Base-by-base conservation (phyloP, 2,329 filamentous ascomycete species). In the Coniochaeta ligniaria region DNA sequence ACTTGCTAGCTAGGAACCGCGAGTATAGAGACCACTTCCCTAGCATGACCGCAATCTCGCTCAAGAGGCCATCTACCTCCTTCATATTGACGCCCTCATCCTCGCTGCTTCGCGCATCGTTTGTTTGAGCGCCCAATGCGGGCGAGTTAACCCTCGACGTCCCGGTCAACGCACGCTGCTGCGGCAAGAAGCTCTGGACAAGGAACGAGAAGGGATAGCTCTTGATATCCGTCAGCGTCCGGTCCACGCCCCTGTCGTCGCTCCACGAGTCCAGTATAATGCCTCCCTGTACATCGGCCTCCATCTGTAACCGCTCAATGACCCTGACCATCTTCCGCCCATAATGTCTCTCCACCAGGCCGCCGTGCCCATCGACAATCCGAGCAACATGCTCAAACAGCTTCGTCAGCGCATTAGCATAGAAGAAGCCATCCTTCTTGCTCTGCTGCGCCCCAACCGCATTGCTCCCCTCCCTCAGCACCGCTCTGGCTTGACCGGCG, bases 151-250 rank as follows among this genome's bases (percentile, higher is more conserved):
- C 85, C 52, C 91, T 84, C 2, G 88, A 83, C 1, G 87, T 87
- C 1, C 84, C 85, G 12, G 71, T 67, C 45, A 80, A 74, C 8
- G 75, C 73, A 6, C 84, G 79, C 61, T 91, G 88, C 33, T 83
- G 80, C 0, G 91, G 86, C 55, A 96, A 73, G 72, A 96, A 97
- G 76, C 93, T 97, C 74, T 97, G 93, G 0, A 98, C 93, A 52
- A 99, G 78, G 71, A 99, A 99, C 0, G 93, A 96, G 73, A 96
- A 99, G 0, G 95, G 93, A 71, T 99, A 99, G 60, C 93, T 96
- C 76, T 96, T 98, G 73, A 96, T 91, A 69, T 99, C 95, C 2
- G 91, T 98, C 63, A 99, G 79, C 70, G 89, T 91, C 67, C 94
- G 85, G 70, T 94, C 90, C 56, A 99, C 85, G 62, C 80, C 84